These are phyloP conservation scores for Erythrobasidium hasegawianum DNA, from an alignment of 1,284 basidiomycete species.

Conservation along the genomic window DNA sequence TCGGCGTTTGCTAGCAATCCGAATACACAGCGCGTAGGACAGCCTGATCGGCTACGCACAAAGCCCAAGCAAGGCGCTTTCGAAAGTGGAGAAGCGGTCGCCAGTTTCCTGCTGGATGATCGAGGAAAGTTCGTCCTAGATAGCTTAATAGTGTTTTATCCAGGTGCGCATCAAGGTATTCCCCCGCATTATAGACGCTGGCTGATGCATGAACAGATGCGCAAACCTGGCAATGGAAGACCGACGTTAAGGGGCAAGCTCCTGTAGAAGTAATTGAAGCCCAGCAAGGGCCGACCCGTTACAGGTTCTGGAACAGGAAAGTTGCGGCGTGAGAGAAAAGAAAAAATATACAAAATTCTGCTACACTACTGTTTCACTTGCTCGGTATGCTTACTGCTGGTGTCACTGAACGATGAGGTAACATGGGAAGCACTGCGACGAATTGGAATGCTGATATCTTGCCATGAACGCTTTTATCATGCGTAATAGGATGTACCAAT, in stretches of 20 bases:
- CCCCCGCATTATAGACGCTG: too few relatives aligned
- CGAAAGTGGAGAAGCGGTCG: slow-evolving; percentile 19
- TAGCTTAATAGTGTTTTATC: slow-evolving; percentile 30
- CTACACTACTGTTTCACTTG: too few relatives aligned
- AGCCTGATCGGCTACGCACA: slow-evolving; percentile 6
- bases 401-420: too few relatives aligned
- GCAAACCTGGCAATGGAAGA: slow-evolving; percentile 30
- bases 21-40: not conserved
- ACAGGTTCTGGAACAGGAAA: slow-evolving; percentile 28
- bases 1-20: slow-evolving; percentile 2
- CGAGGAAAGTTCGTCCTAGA: slow-evolving; percentile 16
- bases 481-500: slow-evolving; percentile 86
- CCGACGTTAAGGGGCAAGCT: slow-evolving; percentile 12
- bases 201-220: slow-evolving; percentile 5
- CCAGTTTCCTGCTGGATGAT: slow-evolving; percentile 26
- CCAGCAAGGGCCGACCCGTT: slow-evolving; percentile 6
- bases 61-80: slow-evolving; percentile 22
- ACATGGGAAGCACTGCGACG: too few relatives aligned
- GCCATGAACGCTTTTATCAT: too few relatives aligned
- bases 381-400: too few relatives aligned
- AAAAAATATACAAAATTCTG: too few relatives aligned
- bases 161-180: too few relatives aligned
- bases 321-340: not conserved
- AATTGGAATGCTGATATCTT: too few relatives aligned
- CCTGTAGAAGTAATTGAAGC: not conserved